Base-by-base conservation (phyloP, 2,329 filamentous ascomycete species). In the Incumbomyces delicatus region DNA sequence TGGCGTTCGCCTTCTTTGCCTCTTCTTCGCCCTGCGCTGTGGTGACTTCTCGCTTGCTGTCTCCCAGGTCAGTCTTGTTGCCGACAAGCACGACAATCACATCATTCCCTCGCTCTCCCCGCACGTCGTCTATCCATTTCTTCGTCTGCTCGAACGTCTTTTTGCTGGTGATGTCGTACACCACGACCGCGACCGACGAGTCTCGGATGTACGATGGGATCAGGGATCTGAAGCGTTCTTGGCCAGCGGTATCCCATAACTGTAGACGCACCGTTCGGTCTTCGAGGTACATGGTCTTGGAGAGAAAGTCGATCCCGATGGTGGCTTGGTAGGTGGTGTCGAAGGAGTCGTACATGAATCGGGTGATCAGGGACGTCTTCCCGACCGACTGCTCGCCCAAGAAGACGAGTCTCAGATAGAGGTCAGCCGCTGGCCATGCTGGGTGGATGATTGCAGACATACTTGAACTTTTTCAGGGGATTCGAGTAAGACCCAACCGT, bases 391-490 rank as follows among this genome's bases (percentile, higher is more conserved):
- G 92, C 73, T 98, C 92, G 63, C 92, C 92, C 53, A 98, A 74
- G 69, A 98, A 98, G 58, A 98, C 92, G 69, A 98, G 73, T 74
- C 89, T 95, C 59, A 48, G 52, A 44, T 40, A 48, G 54, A 54
- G 39, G 53, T 66, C 58, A 66, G 59, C 47, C 35, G 39, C 41
- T 35, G 41, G 32, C 8, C 22, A 27, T 45, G 31, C 32, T 30
- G 34, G 36, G 17, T 33, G 20, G 2, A n/a, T 14, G 31, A 27
- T 33, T 29, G 18, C 22, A 14, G 27, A 57, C 70, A 50, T 75
- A 95, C 89, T 98, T 98, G 84, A 96, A 98, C 72, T 98, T 98
- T 85, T 98, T 98, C 72, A 98, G 76, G 62, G 92, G 92, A 76
- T 96, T 96, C 68, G 94, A 95, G 77, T 96, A 98, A 56, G 86